A percentile compares a stretch with the other conserved stretches of the same genome.
phyloP scores from a whole-genome alignment of 805 yeast species.

The Saturnispora sanitii region DNA sequence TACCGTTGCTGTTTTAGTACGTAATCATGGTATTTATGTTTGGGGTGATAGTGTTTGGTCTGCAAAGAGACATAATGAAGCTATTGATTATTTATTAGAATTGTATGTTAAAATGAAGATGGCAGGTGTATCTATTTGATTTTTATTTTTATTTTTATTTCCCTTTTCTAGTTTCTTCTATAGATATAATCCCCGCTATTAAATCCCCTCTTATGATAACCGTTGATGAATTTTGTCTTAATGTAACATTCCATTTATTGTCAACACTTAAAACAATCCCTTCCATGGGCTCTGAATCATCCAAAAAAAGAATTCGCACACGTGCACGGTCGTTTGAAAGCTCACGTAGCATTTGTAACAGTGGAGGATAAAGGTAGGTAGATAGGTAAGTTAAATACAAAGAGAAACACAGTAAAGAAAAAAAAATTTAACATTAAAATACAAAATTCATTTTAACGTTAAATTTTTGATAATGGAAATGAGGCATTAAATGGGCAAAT shows the following conservation, averaged over 20 bases:
- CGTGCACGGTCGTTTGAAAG: not conserved
- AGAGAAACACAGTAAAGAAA: no score
- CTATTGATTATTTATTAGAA: slow-evolving; percentile 81
- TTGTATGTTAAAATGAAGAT: slow-evolving; percentile 65
- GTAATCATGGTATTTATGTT: slow-evolving; percentile 92
- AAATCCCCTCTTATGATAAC: slow-evolving; percentile 6
- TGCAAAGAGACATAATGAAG: slow-evolving; percentile 88
- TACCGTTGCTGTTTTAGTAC: slow-evolving; percentile 77
- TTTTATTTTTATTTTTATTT: not conserved
- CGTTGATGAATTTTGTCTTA: not conserved
- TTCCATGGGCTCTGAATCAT: not conserved
- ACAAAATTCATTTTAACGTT: no score
- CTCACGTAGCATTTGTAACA: slow-evolving; percentile 1
- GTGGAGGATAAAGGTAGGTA: not conserved
- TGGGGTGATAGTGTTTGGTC: slow-evolving; percentile 93
- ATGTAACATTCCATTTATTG: slow-evolving; percentile 1
- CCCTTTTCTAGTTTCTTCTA: not conserved
- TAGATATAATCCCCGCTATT: not conserved
- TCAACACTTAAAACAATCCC: slow-evolving; percentile 4
- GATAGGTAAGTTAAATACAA: no score
- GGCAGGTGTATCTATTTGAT: not conserved
- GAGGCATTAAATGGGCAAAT: no score
- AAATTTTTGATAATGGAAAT: no score
- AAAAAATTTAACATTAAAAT: no score
- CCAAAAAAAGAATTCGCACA: slow-evolving; percentile 1